Base-by-base conservation (phyloP, 345 rosid genomes). In the Tarenaya hassleriana region DNA sequence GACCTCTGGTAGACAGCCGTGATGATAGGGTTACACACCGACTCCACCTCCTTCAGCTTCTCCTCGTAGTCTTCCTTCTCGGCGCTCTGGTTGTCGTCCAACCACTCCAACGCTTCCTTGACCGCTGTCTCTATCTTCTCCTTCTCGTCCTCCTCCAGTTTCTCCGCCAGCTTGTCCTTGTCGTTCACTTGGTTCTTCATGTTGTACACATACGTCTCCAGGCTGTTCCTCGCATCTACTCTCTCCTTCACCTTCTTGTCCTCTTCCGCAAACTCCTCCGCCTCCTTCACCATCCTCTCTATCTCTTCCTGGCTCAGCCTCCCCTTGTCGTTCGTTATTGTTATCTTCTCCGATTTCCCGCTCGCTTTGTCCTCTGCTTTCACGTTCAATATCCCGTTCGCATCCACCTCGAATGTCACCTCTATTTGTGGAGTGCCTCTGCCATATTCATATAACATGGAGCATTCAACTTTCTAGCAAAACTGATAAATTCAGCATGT, bases 61-160 rank as follows among this genome's bases (percentile, higher is more conserved):
- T 90, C 97, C 0, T 90, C 97, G 15, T 78, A 90, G 45, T 86
- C 97, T 49, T 90, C 97, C 45, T 90, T 90, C 78, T 90, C 97
- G 0, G 82, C 88, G 1, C 9, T 69, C 75, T 90, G 94, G 75
- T 90, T 90, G 67, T 90, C 97, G 9, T 90, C 97, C 0, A 90
- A 69, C 97, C 97, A 90, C 50, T 90, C 97, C 5, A 90, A 80
- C 32, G 97, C 96, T 39, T 90, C 97, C 76, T 90, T 90, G 9
- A 75, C 75, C 0, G 96, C 87, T 0, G 85, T 52, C 60, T 90
- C 97, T 0, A 84, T 61, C 56, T 90, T 90, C 46, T 90, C 97
- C 74, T 90, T 90, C 78, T 90, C 97, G 0, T 90, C 96, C 0
- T 66, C 63, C 55, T 90, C 97, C 0, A 90, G 78, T 80, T 90